Evolutionary conservation across 768 basidiomycete genomes (phyloP).

Genomic region (Paxillus rubicundulus): DNA sequence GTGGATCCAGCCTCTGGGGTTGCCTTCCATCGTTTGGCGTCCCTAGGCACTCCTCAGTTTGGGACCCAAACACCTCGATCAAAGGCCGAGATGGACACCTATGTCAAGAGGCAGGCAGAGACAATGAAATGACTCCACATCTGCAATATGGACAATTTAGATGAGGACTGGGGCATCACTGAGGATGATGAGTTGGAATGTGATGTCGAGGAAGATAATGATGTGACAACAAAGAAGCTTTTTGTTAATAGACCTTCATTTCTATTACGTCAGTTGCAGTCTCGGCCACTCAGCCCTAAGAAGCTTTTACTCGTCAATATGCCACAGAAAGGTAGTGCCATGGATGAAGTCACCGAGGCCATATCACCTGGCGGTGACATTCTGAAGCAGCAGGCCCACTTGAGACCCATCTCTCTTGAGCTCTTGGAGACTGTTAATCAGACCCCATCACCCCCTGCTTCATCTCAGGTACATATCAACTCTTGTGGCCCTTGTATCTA

Average conservation of each 20-base stretch:
- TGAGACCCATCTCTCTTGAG: too few species aligned
- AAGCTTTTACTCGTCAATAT: conserved; percentile 23
- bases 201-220: conserved; percentile 45
- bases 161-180: too few species aligned
- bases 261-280: conserved; percentile 26
- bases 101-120: conserved; percentile 55
- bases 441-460: conserved; percentile 41
- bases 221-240: conserved; percentile 28
- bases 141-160: conserved; percentile 49
- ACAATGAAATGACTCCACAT: conserved; percentile 62
- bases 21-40: too few species aligned
- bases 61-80: conserved; percentile 30
- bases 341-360: conserved; percentile 62
- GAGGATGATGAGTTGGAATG: conserved; percentile 56
- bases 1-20: conserved; percentile 33
- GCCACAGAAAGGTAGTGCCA: conserved; percentile 40
- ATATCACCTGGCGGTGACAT: conserved; percentile 78
- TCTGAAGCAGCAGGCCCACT: conserved; percentile 69
- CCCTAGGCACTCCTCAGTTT: conserved; percentile 33
- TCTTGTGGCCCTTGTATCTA: too few species aligned
- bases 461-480: conserved; percentile 22
- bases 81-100: conserved; percentile 36
- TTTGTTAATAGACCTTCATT: conserved; percentile 29
- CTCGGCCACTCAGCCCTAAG: conserved; percentile 29
- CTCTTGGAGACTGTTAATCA: conserved; percentile 49